Percentiles rank a stretch among this genome's conserved stretches.
phyloP scores from a whole-genome alignment of 2,329 filamentous ascomycete genomes.

The Ascomycota sp. region DNA sequence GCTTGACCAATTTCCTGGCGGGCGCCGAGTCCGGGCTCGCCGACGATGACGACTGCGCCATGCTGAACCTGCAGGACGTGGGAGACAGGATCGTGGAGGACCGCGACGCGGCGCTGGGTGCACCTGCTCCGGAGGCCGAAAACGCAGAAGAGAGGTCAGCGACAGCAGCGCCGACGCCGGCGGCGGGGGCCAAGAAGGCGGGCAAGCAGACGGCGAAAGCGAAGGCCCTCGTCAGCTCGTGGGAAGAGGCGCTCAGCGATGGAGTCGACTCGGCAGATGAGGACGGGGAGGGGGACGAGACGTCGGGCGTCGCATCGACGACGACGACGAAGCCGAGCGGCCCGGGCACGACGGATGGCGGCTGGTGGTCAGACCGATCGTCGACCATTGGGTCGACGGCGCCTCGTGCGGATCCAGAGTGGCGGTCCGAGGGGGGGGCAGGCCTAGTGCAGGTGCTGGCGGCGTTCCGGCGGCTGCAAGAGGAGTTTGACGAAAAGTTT shows the following conservation, averaged over 20 bases:
- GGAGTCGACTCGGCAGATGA: conserved; percentile 6
- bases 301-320: no score
- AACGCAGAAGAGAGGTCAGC: neutral
- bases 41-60: conserved; percentile 6
- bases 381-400: neutral
- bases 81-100: conserved; percentile 22
- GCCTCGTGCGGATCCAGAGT: conserved; percentile 1
- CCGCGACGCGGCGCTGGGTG: conserved; percentile 1
- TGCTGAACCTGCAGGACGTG: conserved; percentile 21
- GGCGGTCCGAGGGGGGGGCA: conserved; percentile 17
- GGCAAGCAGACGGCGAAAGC: neutral
- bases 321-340: conserved; percentile 10
- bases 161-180: neutral
- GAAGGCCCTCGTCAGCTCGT: neutral
- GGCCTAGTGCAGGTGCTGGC: conserved; percentile 32
- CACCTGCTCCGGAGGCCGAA: neutral
- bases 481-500: conserved; percentile 43
- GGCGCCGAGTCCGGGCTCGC: conserved; percentile 9
- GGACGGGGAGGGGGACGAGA: no score
- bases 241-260: conserved; percentile 7
- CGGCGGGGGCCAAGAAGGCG: neutral
- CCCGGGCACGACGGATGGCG: neutral
- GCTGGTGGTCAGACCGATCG: neutral
- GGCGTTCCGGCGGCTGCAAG: conserved; percentile 33
- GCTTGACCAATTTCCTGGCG: conserved; percentile 28